These are phyloP conservation scores for Populus pruinosa DNA, from an alignment of 345 rosid genomes.

Conservation along the genomic window DNA sequence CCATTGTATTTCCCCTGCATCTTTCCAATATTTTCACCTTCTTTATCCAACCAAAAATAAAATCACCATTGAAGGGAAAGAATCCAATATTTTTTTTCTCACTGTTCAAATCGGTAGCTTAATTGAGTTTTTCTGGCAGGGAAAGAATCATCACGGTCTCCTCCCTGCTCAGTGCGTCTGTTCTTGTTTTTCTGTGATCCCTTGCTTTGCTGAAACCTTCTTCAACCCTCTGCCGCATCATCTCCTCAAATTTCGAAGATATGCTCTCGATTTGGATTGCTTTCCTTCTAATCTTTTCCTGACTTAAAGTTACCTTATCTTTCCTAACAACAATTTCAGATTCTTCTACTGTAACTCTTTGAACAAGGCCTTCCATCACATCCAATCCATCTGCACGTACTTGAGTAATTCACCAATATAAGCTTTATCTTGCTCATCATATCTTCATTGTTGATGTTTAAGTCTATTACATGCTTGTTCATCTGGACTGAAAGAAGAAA, in stretches of 20 bases:
- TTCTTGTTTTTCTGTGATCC: too few species aligned
- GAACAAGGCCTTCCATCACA: slow-evolving; percentile 69
- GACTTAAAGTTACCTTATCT: slow-evolving; percentile 55
- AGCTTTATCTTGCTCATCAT: slow-evolving; percentile 48
- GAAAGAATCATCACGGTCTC: too few species aligned
- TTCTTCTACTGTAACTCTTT: slow-evolving; percentile 70
- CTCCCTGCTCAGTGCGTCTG: too few species aligned
- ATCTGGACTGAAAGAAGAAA: slow-evolving; percentile 43
- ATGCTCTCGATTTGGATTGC: slow-evolving; percentile 58
- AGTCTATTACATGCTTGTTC: slow-evolving; percentile 46
- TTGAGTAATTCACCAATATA: slow-evolving; percentile 56
- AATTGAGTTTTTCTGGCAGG: too few species aligned
- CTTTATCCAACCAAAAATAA: too few species aligned
- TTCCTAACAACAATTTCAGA: slow-evolving; percentile 65
- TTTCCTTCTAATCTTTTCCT: slow-evolving; percentile 66
- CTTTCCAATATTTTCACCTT: too few species aligned
- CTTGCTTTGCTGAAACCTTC: too few species aligned
- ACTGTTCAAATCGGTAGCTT: too few species aligned
- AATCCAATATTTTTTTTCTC: too few species aligned
- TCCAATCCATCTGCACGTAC: slow-evolving; percentile 56
- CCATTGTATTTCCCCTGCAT: too few species aligned
- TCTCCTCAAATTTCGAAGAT: slow-evolving; percentile 68
- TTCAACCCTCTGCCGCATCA: slow-evolving; percentile 37
- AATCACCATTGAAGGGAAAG: too few species aligned
- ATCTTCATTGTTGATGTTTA: slow-evolving; percentile 35